Conservation (phyloP, 768 basidiomycete genomes). For the Agaricus bisporus region DNA sequence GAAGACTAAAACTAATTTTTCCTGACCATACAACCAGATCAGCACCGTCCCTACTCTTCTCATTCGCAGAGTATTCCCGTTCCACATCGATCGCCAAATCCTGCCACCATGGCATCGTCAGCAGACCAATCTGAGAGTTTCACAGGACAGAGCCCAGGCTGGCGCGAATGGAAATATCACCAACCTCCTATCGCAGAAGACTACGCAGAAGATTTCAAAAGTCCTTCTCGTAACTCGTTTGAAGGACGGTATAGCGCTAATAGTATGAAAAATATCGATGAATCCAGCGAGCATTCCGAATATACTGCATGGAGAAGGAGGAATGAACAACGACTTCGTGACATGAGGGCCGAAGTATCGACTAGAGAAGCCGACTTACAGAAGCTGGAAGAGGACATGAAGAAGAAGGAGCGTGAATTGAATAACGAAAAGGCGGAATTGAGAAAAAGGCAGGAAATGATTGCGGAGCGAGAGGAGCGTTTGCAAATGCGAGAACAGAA, state of each 20-base stretch:
- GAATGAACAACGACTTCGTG: constrained; percentile 4
- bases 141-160: background rate
- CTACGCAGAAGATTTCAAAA: too few relatives aligned
- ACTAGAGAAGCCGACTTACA: constrained; percentile 16
- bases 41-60: background rate
- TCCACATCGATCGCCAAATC: background rate
- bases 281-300: too few relatives aligned
- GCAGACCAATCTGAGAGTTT: background rate
- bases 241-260: background rate
- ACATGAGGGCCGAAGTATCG: constrained; percentile 15
- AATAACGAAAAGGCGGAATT: constrained; percentile 9
- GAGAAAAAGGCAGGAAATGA: background rate
- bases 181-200: background rate
- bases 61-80: constrained; percentile 4
- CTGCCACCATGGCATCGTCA: background rate
- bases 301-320: constrained; percentile 8
- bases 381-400: constrained; percentile 18
- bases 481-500: background rate
- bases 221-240: background rate
- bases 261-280: too few relatives aligned
- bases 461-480: background rate
- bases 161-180: constrained; percentile 5
- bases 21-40: background rate
- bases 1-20: background rate
- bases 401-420: constrained; percentile 13